phyloP scores from a whole-genome alignment of 306 rosid genomes.

The Quercus engelmannii region DNA sequence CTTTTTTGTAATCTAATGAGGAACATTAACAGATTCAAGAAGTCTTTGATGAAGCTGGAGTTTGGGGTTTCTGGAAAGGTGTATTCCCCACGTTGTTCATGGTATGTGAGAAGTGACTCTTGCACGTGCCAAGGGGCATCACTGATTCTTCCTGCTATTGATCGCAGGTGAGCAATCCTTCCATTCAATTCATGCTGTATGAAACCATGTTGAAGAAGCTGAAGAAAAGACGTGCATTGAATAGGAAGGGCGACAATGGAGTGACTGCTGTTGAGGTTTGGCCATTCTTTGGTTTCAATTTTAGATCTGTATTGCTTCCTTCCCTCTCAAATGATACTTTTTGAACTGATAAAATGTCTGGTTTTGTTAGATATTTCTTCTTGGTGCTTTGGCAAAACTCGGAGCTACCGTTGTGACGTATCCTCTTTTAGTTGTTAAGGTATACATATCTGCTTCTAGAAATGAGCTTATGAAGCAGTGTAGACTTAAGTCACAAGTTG shows the following conservation, averaged over 20 bases:
- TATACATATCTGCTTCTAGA: slow-evolving; percentile 24
- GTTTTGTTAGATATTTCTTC: slow-evolving; percentile 67
- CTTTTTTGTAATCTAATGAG: neutral
- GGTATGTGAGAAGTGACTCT: slow-evolving; percentile 60
- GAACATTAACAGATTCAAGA: slow-evolving; percentile 62
- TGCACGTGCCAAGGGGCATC: slow-evolving; percentile 13
- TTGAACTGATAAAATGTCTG: slow-evolving; percentile 29
- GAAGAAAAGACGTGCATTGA: slow-evolving; percentile 52
- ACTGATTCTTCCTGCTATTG: slow-evolving; percentile 39
- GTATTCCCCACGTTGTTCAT: slow-evolving; percentile 83
- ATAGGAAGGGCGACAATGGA: slow-evolving; percentile 37
- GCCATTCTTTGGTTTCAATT: neutral
- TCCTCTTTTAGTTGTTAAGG: slow-evolving; percentile 96
- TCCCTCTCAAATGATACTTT: neutral
- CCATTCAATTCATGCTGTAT: slow-evolving; percentile 95
- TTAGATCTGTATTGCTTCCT: neutral
- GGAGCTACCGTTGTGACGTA: slow-evolving; percentile 94
- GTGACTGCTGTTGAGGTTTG: slow-evolving; percentile 80
- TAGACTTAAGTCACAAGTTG: neutral
- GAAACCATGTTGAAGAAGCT: slow-evolving; percentile 76
- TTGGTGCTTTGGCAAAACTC: slow-evolving; percentile 93
- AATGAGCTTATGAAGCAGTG: slow-evolving; percentile 3
- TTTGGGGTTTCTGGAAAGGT: slow-evolving; percentile 91
- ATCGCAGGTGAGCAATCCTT: slow-evolving; percentile 92
- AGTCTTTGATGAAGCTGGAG: slow-evolving; percentile 77